Percentiles rank a stretch among this genome's conserved stretches.
Evolutionary conservation across 176 grass and related monocot species (phyloP).

Genomic region (Echinochloa phyllopogon): DNA sequence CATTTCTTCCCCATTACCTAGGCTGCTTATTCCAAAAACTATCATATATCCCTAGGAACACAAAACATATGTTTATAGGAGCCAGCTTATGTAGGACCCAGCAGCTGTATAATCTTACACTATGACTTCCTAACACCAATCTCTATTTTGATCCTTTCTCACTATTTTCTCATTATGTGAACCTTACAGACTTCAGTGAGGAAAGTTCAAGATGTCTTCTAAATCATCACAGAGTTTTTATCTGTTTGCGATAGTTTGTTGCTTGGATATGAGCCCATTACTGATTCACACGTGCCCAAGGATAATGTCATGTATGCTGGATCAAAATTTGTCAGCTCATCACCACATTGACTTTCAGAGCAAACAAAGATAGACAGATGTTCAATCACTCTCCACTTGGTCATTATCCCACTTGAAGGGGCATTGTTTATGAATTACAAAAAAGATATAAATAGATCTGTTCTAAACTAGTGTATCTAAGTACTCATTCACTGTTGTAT

Average conservation of each 20-base stretch:
- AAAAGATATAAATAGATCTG: conserved; percentile 31
- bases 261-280: conserved; percentile 5
- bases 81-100: conserved; percentile 26
- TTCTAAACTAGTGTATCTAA: conserved; percentile 69
- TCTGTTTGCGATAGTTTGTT: not conserved
- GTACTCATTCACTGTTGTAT: conserved; percentile 64
- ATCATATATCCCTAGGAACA: conserved; percentile 51
- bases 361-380: not conserved
- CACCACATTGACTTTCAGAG: conserved; percentile 32
- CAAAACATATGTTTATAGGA: conserved; percentile 39
- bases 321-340: not conserved
- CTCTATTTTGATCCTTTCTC: not conserved
- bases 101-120: not conserved
- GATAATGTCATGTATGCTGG: not conserved
- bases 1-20: conserved; percentile 46
- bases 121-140: conserved; percentile 18
- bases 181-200: conserved; percentile 18
- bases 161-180: conserved; percentile 12
- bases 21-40: conserved; percentile 35
- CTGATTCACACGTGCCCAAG: not conserved
- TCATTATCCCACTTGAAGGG: conserved; percentile 33
- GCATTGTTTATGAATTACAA: conserved; percentile 30
- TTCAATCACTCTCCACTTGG: conserved; percentile 13
- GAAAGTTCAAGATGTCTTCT: conserved; percentile 10
- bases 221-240: conserved; percentile 20